Percentiles rank a stretch among this genome's conserved stretches.
These are phyloP conservation scores for Carex myosuroides DNA, from an alignment of 176 grass and related monocot genomes.

Conservation along the genomic window DNA sequence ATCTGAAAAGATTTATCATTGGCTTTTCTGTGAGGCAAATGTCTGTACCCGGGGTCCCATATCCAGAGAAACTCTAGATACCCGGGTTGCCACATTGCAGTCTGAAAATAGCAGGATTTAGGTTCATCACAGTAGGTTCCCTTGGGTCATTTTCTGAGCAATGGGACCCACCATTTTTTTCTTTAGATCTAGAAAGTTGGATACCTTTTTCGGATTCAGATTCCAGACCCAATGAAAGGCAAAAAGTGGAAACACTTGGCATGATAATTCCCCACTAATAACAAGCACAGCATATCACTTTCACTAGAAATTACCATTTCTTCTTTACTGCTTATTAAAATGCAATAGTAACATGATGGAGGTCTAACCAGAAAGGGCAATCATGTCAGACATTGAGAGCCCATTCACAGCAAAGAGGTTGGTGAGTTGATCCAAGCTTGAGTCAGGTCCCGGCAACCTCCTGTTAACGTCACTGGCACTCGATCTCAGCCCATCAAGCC, in stretches of 20 bases:
- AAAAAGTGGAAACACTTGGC: not conserved
- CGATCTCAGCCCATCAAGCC: slow-evolving; percentile 83
- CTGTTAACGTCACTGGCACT: slow-evolving; percentile 47
- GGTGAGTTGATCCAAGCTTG: slow-evolving; percentile 62
- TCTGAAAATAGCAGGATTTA: not conserved
- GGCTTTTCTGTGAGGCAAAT: not conserved
- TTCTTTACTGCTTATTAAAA: not conserved
- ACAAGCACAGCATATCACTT: not conserved
- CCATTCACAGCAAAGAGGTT: slow-evolving; percentile 63
- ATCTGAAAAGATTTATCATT: too few species aligned
- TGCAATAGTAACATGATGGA: not conserved
- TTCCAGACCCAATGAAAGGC: not conserved
- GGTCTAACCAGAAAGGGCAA: slow-evolving; percentile 68
- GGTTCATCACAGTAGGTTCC: not conserved
- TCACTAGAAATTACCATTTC: not conserved
- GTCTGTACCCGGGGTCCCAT: not conserved
- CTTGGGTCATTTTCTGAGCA: not conserved
- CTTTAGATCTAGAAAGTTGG: not conserved
- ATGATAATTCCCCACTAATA: not conserved
- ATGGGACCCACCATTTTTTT: not conserved
- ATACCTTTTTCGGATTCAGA: not conserved
- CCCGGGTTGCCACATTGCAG: not conserved
- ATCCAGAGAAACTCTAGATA: not conserved
- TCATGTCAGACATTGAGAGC: slow-evolving; percentile 80
- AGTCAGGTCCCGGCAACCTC: slow-evolving; percentile 61